phyloP scores from a whole-genome alignment of 108 stramenopile species.

The Parietichytrium sp. region DNA sequence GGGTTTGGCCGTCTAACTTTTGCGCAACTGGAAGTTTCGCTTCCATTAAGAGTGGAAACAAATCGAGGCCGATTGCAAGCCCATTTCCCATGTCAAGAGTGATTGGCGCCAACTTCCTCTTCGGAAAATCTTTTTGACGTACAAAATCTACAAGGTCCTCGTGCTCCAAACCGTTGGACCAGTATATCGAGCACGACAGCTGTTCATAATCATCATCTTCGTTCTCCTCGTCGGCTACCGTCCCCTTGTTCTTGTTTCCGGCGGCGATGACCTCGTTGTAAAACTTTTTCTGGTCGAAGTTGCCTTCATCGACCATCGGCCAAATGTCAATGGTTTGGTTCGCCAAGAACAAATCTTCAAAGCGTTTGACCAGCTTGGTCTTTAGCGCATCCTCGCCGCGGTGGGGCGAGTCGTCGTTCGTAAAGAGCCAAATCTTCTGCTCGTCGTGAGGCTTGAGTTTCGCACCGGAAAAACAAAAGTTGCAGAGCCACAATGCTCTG shows the following conservation, averaged over 20 bases:
- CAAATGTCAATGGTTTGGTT: not conserved
- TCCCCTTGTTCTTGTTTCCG: too few relatives aligned
- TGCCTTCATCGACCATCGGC: not conserved
- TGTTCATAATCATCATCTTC: slow-evolving; percentile 13
- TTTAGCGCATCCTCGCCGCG: not conserved
- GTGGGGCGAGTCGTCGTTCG: not conserved
- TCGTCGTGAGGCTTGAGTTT: not conserved
- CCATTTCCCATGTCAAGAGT: not conserved
- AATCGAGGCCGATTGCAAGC: not conserved
- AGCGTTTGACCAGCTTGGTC: not conserved
- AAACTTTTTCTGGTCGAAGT: not conserved
- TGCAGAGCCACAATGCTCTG: not conserved
- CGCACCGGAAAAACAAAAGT: not conserved
- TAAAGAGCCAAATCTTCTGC: slow-evolving; percentile 33
- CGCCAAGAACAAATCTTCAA: not conserved
- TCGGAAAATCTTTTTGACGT: slow-evolving; percentile 18
- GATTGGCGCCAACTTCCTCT: not conserved
- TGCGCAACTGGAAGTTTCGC: not conserved
- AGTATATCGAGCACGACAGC: not conserved
- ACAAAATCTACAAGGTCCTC: slow-evolving; percentile 8
- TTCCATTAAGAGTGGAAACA: slow-evolving; percentile 11
- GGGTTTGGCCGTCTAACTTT: not conserved
- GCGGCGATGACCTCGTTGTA: not conserved
- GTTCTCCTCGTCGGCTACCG: too few relatives aligned
- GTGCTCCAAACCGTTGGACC: not conserved